Conservation (phyloP, 192 early-diverging fungal genomes). For the Martensiomyces pterosporus region DNA sequence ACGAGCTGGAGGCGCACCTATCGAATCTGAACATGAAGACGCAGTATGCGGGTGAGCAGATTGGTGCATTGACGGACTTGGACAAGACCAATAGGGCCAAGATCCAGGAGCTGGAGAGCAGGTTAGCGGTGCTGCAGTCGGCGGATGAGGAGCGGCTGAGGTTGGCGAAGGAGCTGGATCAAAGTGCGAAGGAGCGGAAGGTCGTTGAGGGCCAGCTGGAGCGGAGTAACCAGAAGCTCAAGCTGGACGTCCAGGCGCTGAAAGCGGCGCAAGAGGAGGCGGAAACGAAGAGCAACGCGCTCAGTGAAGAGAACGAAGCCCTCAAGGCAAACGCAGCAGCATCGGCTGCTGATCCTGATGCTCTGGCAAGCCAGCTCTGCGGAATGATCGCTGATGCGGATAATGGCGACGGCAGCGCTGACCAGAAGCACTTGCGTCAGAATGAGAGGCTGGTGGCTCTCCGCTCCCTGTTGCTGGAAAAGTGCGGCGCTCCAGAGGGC, state of each 20-base stretch:
- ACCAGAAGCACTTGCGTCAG: neutral
- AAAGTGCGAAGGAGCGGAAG: conserved; percentile 30
- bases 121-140: neutral
- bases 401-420: neutral
- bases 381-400: neutral
- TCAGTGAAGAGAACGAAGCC: neutral
- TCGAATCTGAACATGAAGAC: conserved; percentile 41
- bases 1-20: conserved; percentile 47
- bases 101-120: conserved; percentile 22
- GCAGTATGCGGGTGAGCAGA: conserved; percentile 45
- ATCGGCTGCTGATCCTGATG: conserved; percentile 5
- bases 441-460: conserved; percentile 2
- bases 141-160: conserved; percentile 12
- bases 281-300: conserved; percentile 1
- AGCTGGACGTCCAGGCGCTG: conserved; percentile 18
- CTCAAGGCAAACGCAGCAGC: neutral
- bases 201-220: conserved; percentile 42
- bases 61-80: conserved; percentile 41
- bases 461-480: conserved; percentile 5
- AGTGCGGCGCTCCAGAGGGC: conserved; percentile 23
- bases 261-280: conserved; percentile 6
- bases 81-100: conserved; percentile 39
- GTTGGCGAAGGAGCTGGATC: conserved; percentile 17
- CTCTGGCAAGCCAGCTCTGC: conserved; percentile 5
- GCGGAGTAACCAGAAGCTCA: conserved; percentile 33